Conservation (phyloP, 2,329 filamentous ascomycete species). For the Periconia digitata region DNA sequence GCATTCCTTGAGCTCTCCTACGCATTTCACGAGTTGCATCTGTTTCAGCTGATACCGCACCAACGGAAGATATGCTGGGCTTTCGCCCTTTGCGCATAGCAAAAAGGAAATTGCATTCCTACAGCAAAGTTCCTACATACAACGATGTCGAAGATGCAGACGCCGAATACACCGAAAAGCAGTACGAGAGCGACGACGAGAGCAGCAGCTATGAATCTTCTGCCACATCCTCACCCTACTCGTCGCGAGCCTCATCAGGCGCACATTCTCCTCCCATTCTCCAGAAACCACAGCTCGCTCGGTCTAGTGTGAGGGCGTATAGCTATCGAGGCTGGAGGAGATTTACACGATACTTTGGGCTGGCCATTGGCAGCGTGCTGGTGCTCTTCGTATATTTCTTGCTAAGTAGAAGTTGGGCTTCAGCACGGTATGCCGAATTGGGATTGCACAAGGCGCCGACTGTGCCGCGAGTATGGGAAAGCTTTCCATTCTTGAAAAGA, state of each 20-base stretch:
- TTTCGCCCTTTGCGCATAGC: slow-evolving; percentile 41
- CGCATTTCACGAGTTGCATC: neutral
- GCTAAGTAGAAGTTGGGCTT: slow-evolving; percentile 70
- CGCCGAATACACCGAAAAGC: slow-evolving; percentile 45
- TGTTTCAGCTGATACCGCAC: neutral
- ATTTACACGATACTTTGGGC: slow-evolving; percentile 76
- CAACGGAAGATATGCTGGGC: slow-evolving; percentile 31
- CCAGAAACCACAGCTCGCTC: slow-evolving; percentile 23
- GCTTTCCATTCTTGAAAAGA: slow-evolving; percentile 79
- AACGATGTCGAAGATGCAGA: slow-evolving; percentile 35
- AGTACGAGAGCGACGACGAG: slow-evolving; percentile 36
- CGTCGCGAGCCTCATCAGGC: slow-evolving; percentile 55
- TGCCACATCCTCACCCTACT: slow-evolving; percentile 49
- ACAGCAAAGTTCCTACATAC: slow-evolving; percentile 31
- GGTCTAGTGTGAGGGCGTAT: slow-evolving; percentile 36
- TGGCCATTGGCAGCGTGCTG: slow-evolving; percentile 68
- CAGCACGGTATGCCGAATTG: slow-evolving; percentile 63
- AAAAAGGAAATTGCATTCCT: slow-evolving; percentile 39
- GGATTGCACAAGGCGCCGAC: slow-evolving; percentile 62
- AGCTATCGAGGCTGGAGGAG: slow-evolving; percentile 69
- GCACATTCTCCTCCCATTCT: slow-evolving; percentile 31
- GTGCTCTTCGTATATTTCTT: slow-evolving; percentile 77
- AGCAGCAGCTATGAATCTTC: slow-evolving; percentile 36
- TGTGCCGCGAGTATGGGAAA: slow-evolving; percentile 78
- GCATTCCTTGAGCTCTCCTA: slow-evolving; percentile 3